Evolutionary conservation across 768 basidiomycete species (phyloP).

Genomic region (Russula sp.): DNA sequence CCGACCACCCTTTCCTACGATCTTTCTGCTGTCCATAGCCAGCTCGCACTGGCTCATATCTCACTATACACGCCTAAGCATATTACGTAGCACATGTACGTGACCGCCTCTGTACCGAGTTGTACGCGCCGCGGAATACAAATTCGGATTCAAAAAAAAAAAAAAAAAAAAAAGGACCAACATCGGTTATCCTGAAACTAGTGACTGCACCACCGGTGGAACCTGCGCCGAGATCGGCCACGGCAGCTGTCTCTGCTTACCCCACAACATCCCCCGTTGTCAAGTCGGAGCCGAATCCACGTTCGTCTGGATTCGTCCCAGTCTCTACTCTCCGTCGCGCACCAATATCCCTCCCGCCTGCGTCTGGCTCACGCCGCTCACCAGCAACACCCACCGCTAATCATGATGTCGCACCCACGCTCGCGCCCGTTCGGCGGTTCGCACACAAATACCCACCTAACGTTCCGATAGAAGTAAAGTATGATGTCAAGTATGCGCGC

Average conservation of each 20-base stretch:
- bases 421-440: neutral
- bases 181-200: too few species aligned
- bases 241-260: neutral
- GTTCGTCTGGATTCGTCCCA: constrained; percentile 72
- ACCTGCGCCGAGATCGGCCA: neutral
- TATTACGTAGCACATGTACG: too few species aligned
- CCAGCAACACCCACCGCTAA: neutral
- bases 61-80: too few species aligned
- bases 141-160: too few species aligned
- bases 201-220: neutral
- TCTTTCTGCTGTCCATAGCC: too few species aligned
- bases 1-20: too few species aligned
- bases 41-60: too few species aligned
- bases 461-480: constrained; percentile 47
- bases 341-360: constrained; percentile 3
- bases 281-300: constrained; percentile 45
- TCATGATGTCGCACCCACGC: neutral
- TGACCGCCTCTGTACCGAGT: too few species aligned
- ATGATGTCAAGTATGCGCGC: constrained; percentile 69
- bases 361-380: neutral
- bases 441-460: constrained; percentile 12
- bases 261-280: neutral
- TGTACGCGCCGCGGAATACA: too few species aligned
- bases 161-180: too few species aligned
- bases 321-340: constrained; percentile 45